Conservation (phyloP, 805 yeast genomes). For the Ogataea minuta region DNA sequence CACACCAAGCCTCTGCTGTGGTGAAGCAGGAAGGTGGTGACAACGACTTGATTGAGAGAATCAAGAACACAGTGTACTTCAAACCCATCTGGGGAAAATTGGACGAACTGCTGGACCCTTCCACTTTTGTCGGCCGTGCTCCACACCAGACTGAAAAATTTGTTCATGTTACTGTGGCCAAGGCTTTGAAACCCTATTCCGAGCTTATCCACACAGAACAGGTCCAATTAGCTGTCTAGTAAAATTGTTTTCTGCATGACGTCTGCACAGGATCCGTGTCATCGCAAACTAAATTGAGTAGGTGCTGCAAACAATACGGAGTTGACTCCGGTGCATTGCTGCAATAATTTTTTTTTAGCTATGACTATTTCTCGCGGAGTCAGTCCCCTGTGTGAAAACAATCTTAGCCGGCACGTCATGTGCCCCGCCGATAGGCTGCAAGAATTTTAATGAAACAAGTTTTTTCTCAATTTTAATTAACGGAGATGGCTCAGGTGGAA, state of each 20-base stretch:
- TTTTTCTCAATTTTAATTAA: constrained; percentile 4
- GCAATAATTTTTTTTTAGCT: constrained; percentile 4
- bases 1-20: constrained; percentile 96
- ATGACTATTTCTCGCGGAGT: constrained; percentile 3
- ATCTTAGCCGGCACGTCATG: constrained; percentile 10
- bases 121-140: constrained; percentile 97
- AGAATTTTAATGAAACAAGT: constrained; percentile 4
- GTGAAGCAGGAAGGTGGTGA: constrained; percentile 99
- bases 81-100: constrained; percentile 85
- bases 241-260: constrained; percentile 2
- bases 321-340: constrained; percentile 7
- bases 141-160: constrained; percentile 97
- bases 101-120: constrained; percentile 80
- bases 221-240: constrained; percentile 76
- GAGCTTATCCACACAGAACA: constrained; percentile 58
- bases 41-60: constrained; percentile 90
- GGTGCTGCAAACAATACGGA: constrained; percentile 7
- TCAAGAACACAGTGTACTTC: constrained; percentile 74
- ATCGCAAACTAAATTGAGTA: constrained; percentile 3
- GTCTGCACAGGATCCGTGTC: constrained; percentile 7
- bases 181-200: constrained; percentile 72
- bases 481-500: constrained; percentile 30
- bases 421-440: constrained; percentile 8
- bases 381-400: background rate
- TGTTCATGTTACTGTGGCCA: constrained; percentile 75